Percentiles rank a stretch among this genome's conserved stretches.
phyloP scores from a whole-genome alignment of 1,284 basidiomycete genomes.

The Marasmius oreades region DNA sequence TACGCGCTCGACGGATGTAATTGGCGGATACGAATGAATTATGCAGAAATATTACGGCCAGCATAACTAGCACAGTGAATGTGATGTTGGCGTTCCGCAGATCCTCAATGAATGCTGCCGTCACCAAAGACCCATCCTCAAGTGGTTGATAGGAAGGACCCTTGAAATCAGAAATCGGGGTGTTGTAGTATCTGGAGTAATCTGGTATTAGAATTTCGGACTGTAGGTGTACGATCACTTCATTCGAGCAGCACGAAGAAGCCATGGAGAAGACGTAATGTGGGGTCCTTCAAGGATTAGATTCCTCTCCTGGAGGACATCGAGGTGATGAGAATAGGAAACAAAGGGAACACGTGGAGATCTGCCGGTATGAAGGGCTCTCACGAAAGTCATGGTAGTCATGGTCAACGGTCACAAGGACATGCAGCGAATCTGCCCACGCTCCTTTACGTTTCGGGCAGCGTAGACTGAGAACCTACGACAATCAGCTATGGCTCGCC shows the following conservation, averaged over 20 bases:
- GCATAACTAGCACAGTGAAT: constrained; percentile 45
- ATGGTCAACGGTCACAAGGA: no score
- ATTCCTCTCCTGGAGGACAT: constrained; percentile 1
- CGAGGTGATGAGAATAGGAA: not conserved
- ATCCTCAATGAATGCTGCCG: constrained; percentile 43
- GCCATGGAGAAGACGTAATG: not conserved
- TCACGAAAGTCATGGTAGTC: not conserved
- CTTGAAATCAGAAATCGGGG: constrained; percentile 42
- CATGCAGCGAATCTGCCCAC: not conserved
- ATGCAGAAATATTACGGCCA: constrained; percentile 50
- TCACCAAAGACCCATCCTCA: constrained; percentile 57
- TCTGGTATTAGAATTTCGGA: constrained; percentile 49
- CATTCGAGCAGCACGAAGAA: constrained; percentile 25
- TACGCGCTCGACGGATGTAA: constrained; percentile 52
- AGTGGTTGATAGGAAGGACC: constrained; percentile 44
- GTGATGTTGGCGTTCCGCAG: constrained; percentile 38
- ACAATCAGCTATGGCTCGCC: constrained; percentile 10
- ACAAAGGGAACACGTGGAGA: not conserved
- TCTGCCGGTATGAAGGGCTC: not conserved
- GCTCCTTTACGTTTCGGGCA: not conserved
- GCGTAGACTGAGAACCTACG: not conserved
- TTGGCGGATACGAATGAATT: constrained; percentile 50
- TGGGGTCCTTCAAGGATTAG: not conserved
- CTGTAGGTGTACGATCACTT: constrained; percentile 46
- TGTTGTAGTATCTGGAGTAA: constrained; percentile 41